These are phyloP conservation scores for Gossypium raimondii DNA, from an alignment of 345 rosid genomes.

Conservation along the genomic window DNA sequence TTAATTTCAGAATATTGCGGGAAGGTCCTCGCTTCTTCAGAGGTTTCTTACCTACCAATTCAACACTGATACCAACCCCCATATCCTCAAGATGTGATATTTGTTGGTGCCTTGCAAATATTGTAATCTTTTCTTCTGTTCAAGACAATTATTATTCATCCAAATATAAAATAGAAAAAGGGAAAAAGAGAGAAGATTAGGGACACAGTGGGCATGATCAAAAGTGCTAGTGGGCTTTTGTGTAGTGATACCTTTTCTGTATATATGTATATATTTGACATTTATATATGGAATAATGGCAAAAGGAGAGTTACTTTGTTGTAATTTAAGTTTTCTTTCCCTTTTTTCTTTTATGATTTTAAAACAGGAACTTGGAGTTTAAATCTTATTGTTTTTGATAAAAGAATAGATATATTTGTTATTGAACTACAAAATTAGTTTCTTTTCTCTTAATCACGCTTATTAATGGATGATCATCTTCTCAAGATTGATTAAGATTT, in stretches of 20 bases:
- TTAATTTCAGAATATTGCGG: conserved; percentile 17
- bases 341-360: too few species aligned
- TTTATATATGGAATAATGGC: background rate
- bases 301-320: background rate
- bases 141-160: background rate
- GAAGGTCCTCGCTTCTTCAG: conserved; percentile 29
- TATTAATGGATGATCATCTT: background rate
- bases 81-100: background rate
- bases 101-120: conserved; percentile 7
- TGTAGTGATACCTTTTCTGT: background rate
- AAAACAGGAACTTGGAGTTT: background rate
- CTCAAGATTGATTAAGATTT: conserved; percentile 3
- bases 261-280: background rate
- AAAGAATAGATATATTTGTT: background rate
- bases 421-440: background rate
- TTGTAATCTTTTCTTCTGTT: conserved; percentile 3
- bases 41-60: conserved; percentile 41
- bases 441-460: background rate
- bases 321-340: background rate
- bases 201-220: conserved; percentile 3
- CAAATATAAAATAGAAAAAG: background rate
- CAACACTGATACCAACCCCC: conserved; percentile 29
- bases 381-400: background rate
- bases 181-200: background rate
- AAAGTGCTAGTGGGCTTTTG: background rate